Percentiles rank a stretch among this genome's conserved stretches.
These are phyloP conservation scores for Elsinoe fawcettii DNA, from an alignment of 2,329 filamentous ascomycete genomes.

Conservation along the genomic window DNA sequence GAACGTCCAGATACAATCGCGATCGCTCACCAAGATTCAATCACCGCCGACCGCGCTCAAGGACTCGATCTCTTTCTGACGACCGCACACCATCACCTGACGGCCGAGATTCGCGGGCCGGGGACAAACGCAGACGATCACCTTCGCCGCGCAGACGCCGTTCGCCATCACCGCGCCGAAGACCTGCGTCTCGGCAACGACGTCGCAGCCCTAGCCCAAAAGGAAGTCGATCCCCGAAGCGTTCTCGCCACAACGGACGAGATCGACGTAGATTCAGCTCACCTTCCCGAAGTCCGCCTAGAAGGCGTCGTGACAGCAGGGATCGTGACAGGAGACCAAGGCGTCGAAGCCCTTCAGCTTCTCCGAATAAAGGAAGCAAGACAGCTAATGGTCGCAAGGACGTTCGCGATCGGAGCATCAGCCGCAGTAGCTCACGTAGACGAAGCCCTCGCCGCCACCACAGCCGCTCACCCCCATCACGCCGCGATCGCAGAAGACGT, in stretches of 20 bases:
- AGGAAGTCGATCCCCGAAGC: conserved; percentile 17
- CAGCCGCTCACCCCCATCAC: conserved; percentile 25
- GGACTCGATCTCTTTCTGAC: background rate
- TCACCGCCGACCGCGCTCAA: background rate
- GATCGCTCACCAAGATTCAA: conserved; percentile 15
- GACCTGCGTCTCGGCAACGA: conserved; percentile 33
- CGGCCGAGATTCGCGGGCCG: background rate
- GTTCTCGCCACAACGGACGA: background rate
- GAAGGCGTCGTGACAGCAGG: conserved; percentile 17
- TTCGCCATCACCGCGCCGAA: conserved; percentile 22
- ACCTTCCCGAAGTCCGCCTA: conserved; percentile 27
- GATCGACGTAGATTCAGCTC: conserved; percentile 3
- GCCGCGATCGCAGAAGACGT: conserved; percentile 35
- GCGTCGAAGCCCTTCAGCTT: conserved; percentile 19
- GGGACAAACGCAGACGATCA: conserved; percentile 21
- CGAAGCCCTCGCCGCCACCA: conserved; percentile 15
- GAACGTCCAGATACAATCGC: conserved; percentile 23
- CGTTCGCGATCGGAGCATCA: conserved; percentile 16
- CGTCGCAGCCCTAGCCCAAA: conserved; percentile 22
- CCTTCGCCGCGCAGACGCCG: conserved; percentile 25
- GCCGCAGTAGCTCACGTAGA: conserved; percentile 3
- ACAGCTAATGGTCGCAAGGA: conserved; percentile 16
- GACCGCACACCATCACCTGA: conserved; percentile 7
- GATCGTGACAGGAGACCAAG: conserved; percentile 16
- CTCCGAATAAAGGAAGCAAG: conserved; percentile 18